phyloP scores from a whole-genome alignment of 208 protist genomes.

The Trypanosoma conorhini region DNA sequence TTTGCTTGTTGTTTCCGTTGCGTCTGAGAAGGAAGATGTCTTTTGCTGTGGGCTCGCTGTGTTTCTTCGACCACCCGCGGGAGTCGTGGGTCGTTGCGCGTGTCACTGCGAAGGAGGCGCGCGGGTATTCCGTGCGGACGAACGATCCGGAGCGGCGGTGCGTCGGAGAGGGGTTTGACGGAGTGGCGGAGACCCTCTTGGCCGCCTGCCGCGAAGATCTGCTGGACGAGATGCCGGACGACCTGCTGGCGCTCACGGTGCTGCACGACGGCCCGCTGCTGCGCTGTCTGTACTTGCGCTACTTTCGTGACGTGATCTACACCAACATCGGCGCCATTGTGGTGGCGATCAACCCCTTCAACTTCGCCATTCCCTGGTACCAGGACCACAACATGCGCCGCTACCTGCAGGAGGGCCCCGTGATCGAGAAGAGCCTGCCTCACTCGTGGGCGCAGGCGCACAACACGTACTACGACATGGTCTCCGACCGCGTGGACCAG shows the following conservation, averaged over 20 bases:
- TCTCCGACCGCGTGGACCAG: conserved; percentile 31
- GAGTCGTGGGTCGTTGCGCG: conserved; percentile 30
- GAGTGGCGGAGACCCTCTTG: conserved; percentile 1
- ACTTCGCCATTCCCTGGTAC: conserved; percentile 44
- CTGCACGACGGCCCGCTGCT: conserved; percentile 45
- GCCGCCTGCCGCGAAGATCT: conserved; percentile 27
- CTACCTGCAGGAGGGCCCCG: conserved; percentile 36
- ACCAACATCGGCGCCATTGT: conserved; percentile 53
- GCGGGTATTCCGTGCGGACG: conserved; percentile 15
- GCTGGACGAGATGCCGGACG: conserved; percentile 32
- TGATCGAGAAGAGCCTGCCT: conserved; percentile 39
- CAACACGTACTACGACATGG: conserved; percentile 41
- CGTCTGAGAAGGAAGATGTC: neutral
- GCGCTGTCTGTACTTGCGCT: conserved; percentile 35
- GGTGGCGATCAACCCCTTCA: conserved; percentile 47
- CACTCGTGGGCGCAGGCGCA: conserved; percentile 48
- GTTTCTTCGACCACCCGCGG: conserved; percentile 28
- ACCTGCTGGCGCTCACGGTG: conserved; percentile 38
- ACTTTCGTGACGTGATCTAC: conserved; percentile 49
- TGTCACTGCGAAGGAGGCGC: neutral
- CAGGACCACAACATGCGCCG: conserved; percentile 36
- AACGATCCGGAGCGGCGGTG: conserved; percentile 19
- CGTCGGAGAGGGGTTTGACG: conserved; percentile 20
- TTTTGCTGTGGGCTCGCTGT: conserved; percentile 16
- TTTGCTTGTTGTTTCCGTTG: conserved; percentile 13